phyloP scores from a whole-genome alignment of 805 yeast species.

The Ogataea angusta region DNA sequence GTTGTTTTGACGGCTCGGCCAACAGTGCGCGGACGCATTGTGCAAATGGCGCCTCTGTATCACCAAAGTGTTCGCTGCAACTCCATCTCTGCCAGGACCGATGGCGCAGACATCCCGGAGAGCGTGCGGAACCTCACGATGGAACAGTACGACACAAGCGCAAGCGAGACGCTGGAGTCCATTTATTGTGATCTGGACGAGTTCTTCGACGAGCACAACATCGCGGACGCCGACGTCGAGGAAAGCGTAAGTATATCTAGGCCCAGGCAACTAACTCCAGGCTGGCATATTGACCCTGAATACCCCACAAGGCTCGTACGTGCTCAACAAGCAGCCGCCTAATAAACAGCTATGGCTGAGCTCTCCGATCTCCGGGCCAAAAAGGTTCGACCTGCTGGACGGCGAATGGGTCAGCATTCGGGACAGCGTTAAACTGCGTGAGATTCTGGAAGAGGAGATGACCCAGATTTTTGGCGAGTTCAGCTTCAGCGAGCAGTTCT shows the following conservation, averaged over 20 bases:
- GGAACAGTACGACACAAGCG: conserved; percentile 56
- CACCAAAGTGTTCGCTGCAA: conserved; percentile 15
- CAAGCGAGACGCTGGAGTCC: conserved; percentile 68
- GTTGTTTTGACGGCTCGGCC: not conserved
- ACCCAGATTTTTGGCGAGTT: conserved; percentile 25
- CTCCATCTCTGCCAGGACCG: conserved; percentile 39
- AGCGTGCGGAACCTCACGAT: conserved; percentile 47
- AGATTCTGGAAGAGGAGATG: conserved; percentile 52
- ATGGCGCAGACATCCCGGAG: conserved; percentile 51
- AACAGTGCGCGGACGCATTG: too few species aligned
- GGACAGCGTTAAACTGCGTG: conserved; percentile 49
- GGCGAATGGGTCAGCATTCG: conserved; percentile 80
- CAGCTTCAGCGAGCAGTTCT: conserved; percentile 17
- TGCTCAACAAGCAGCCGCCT: conserved; percentile 96
- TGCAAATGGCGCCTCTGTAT: not conserved
- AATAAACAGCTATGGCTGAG: conserved; percentile 95
- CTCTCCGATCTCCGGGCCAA: conserved; percentile 93
- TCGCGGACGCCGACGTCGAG: conserved; percentile 65
- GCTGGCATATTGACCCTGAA: conserved; percentile 77
- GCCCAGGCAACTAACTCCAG: conserved; percentile 10
- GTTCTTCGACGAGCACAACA: conserved; percentile 48
- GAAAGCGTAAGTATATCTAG: conserved; percentile 42
- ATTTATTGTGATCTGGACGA: conserved; percentile 66
- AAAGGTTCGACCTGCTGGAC: conserved; percentile 69
- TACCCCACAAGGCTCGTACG: conserved; percentile 78